Base-by-base conservation (phyloP, 805 yeast genomes). In the Saccharomycopsis vini region DNA sequence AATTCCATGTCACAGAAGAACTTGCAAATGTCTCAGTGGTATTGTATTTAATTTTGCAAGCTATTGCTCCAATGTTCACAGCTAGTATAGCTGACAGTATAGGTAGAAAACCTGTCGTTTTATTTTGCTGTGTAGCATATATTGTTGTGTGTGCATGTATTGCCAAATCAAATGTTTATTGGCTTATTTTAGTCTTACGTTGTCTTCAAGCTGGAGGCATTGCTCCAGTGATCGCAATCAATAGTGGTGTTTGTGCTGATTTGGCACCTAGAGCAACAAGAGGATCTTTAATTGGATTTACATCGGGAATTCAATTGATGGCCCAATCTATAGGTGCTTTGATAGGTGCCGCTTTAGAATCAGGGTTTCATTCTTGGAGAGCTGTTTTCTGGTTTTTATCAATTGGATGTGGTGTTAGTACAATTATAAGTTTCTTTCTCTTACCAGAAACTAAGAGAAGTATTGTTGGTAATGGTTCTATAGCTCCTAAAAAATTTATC, bases 281-380 rank as follows among this genome's bases (percentile, higher is more conserved):
- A 52, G 95, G 95, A 13, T 72, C 77, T 2, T 72, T 73, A 51
- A 76, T 79, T 35, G 92, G 94, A 0, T 53, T 79, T 15, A 73
- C 76, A 1, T 57, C 75, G 15, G 90, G 94, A 0, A 64, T 79
- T 35, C 75, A 79, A 15, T 67, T 82, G 26, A 52, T 82, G 5
- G 95, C 95, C 1, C 81, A 79, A 54, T 87, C 86, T 2, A 67
- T 86, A 50, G 90, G 94, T 9, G 86, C 94, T 0, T 62, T 88
- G n/a, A 62, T 86, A 19, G 79, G 80, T 5, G 68, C 78, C 3
- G 62, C 64, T 1, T 53, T 74, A 56, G 84, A 66, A 45, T 71
- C 71, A 6, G 62, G 59, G 0, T 51, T 66, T 19, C 56, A 65
- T 2, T 67, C 75, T 16, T 87, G 95, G 95, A 68, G 89, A 52